Percentiles rank a stretch among this genome's conserved stretches.
These are phyloP conservation scores for Amaranthus hypochondriacus DNA, from an alignment of 148 eudicot species.

Conservation along the genomic window DNA sequence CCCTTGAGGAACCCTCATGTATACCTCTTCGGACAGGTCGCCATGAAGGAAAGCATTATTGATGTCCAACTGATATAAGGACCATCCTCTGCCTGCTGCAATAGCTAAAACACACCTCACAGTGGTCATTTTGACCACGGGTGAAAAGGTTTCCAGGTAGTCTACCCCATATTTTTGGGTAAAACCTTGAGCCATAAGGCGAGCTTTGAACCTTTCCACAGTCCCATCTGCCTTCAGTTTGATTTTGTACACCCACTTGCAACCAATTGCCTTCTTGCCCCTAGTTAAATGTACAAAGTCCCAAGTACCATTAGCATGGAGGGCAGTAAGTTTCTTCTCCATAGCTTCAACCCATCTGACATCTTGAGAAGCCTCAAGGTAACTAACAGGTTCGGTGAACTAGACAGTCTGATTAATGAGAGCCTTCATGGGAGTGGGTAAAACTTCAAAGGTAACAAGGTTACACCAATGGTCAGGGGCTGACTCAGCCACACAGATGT, in stretches of 20 bases:
- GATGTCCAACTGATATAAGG: neutral
- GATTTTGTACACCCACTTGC: neutral
- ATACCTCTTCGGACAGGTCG: no score
- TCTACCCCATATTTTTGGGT: neutral
- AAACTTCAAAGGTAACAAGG: neutral
- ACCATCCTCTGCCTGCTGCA: no score
- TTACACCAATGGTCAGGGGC: no score
- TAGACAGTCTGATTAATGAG: neutral
- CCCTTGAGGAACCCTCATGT: neutral
- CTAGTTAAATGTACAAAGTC: neutral
- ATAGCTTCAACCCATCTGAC: slow-evolving; percentile 4
- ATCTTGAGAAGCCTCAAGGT: neutral
- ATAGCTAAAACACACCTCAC: no score
- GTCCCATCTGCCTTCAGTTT: neutral
- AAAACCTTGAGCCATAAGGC: neutral
- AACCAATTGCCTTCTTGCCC: neutral
- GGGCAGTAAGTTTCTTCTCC: neutral
- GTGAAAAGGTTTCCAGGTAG: neutral
- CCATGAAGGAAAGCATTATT: no score
- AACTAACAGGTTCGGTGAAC: neutral
- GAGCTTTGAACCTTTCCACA: neutral
- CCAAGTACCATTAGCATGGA: neutral
- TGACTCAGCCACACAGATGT: neutral
- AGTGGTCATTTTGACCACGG: neutral
- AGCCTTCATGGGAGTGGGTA: neutral